Percentiles rank a stretch among this genome's conserved stretches.
Conservation (phyloP, 2,329 filamentous ascomycete genomes). For the Seiridium unicorne region DNA sequence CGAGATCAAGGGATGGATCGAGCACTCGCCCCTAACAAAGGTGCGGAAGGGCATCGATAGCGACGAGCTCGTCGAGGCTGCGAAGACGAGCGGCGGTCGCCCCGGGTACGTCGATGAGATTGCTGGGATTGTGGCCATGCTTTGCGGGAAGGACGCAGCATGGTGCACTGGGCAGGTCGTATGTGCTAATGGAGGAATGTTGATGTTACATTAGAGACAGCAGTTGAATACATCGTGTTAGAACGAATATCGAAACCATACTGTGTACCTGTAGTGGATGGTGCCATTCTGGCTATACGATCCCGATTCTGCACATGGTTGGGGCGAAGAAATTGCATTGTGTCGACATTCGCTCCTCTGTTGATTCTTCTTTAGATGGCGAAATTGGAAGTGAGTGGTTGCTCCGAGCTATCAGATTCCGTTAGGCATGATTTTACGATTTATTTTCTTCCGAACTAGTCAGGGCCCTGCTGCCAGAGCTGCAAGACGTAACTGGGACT, state of each 20-base stretch:
- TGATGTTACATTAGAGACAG: constrained; percentile 5
- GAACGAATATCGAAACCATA: too few species aligned
- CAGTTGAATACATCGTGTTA: neutral
- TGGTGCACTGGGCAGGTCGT: constrained; percentile 82
- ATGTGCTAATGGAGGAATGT: constrained; percentile 70
- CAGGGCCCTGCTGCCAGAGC: too few species aligned
- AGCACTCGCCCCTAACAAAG: constrained; percentile 59
- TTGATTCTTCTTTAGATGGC: too few species aligned
- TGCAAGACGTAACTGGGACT: too few species aligned
- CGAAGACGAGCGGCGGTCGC: constrained; percentile 52
- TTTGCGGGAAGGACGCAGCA: constrained; percentile 67
- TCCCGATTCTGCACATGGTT: too few species aligned
- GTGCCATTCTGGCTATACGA: neutral
- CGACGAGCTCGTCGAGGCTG: constrained; percentile 59
- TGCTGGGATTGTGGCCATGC: constrained; percentile 74
- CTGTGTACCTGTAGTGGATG: neutral
- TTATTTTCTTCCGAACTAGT: too few species aligned
- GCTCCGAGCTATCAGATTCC: too few species aligned
- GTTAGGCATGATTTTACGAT: too few species aligned
- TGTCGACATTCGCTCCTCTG: too few species aligned
- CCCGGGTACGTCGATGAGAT: constrained; percentile 69
- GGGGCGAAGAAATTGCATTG: too few species aligned
- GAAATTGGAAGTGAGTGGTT: too few species aligned
- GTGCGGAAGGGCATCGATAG: constrained; percentile 62
- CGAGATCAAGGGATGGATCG: constrained; percentile 40